phyloP scores from a whole-genome alignment of 495 filamentous ascomycete species.

The Penicillium samsonianum region DNA sequence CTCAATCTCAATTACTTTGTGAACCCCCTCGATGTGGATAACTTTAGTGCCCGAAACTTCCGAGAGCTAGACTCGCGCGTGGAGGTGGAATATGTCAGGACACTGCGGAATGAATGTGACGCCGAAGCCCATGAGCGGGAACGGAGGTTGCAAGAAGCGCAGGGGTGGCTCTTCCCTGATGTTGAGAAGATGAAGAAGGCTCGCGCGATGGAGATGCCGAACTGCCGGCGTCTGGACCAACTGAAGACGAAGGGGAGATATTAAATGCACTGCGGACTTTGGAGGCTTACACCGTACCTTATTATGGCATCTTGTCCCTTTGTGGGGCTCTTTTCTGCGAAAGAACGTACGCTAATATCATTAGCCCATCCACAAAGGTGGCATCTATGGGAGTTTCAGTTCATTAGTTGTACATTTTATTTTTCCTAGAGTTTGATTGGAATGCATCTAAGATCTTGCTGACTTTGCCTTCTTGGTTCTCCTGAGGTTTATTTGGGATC shows the following conservation, averaged over 20 bases:
- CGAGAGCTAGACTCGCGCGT: slow-evolving; percentile 72
- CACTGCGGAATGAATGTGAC: slow-evolving; percentile 69
- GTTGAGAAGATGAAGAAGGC: slow-evolving; percentile 71
- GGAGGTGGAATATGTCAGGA: slow-evolving; percentile 68
- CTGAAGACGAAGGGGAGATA: slow-evolving; percentile 38
- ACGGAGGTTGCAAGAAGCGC: slow-evolving; percentile 72
- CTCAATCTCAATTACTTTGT: slow-evolving; percentile 81
- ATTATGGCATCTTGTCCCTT: slow-evolving; percentile 8
- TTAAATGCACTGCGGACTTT: slow-evolving; percentile 9
- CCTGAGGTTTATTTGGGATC: neutral
- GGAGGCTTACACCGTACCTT: slow-evolving; percentile 2
- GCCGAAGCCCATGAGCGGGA: slow-evolving; percentile 62
- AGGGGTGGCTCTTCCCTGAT: slow-evolving; percentile 87
- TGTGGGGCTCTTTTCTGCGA: slow-evolving; percentile 1
- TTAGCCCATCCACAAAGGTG: slow-evolving; percentile 28
- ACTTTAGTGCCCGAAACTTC: slow-evolving; percentile 66
- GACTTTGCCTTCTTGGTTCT: neutral
- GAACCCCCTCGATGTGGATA: slow-evolving; percentile 72
- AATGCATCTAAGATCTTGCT: slow-evolving; percentile 24
- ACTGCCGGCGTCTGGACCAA: slow-evolving; percentile 54
- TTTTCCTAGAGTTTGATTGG: slow-evolving; percentile 13
- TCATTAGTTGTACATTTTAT: slow-evolving; percentile 24
- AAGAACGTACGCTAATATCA: slow-evolving; percentile 16
- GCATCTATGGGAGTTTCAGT: slow-evolving; percentile 24
- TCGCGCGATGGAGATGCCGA: slow-evolving; percentile 59